phyloP scores from a whole-genome alignment of 176 grass and related monocot species.

The Triticum timopheevii region DNA sequence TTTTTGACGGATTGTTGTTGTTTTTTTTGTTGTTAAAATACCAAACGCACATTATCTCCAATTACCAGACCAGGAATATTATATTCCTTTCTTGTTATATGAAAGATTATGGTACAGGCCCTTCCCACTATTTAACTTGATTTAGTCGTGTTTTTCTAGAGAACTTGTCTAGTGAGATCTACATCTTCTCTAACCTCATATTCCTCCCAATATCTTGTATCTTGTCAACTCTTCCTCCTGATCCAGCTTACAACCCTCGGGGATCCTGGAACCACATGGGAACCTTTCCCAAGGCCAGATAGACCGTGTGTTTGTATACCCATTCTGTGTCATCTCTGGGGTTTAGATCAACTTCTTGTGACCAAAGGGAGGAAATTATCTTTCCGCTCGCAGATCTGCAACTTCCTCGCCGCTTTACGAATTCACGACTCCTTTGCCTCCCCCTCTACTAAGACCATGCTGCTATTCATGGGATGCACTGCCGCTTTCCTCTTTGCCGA shows the following conservation, averaged over 20 bases:
- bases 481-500: background rate
- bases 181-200: background rate
- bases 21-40: background rate
- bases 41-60: constrained; percentile 13
- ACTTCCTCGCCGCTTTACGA: background rate
- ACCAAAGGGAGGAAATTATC: background rate
- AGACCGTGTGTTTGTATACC: background rate
- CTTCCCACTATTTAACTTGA: background rate
- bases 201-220: background rate
- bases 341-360: background rate
- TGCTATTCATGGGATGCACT: background rate
- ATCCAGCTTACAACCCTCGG: background rate
- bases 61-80: background rate
- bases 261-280: background rate
- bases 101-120: background rate
- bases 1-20: too few relatives aligned
- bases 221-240: background rate
- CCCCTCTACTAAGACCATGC: background rate
- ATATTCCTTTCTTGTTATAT: background rate
- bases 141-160: background rate
- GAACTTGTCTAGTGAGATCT: background rate
- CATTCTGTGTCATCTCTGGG: background rate
- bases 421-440: background rate
- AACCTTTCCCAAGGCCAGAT: background rate
- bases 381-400: background rate